Conservation (phyloP, 2,329 filamentous ascomycete genomes). For the Exophiala alcalophila region DNA sequence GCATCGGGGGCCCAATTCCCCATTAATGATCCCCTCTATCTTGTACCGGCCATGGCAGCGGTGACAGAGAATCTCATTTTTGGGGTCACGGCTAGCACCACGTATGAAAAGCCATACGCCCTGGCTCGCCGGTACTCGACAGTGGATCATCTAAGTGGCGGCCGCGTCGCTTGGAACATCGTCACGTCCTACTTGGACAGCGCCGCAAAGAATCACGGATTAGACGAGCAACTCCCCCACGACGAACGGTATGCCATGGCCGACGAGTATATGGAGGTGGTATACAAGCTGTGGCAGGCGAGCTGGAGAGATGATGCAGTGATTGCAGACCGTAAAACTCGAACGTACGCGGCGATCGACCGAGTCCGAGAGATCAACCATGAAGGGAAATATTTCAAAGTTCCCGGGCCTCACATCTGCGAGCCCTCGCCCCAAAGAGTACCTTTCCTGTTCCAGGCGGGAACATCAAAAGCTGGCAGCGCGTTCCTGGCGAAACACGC, state of each 20-base stretch:
- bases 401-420: conserved; percentile 48
- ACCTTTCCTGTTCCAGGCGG: conserved; percentile 58
- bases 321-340: conserved; percentile 55
- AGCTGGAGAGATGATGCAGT: conserved; percentile 51
- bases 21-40: conserved; percentile 59
- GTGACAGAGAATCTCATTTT: conserved; percentile 53
- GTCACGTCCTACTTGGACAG: conserved; percentile 50
- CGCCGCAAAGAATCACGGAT: conserved; percentile 48
- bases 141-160: conserved; percentile 64
- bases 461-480: conserved; percentile 56
- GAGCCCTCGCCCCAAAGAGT: conserved; percentile 58
- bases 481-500: conserved; percentile 58
- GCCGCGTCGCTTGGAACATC: conserved; percentile 55
- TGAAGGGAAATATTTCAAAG: conserved; percentile 50
- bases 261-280: conserved; percentile 48
- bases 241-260: conserved; percentile 50
- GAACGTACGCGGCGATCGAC: conserved; percentile 58
- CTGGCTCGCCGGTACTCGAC: conserved; percentile 64
- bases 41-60: conserved; percentile 47
- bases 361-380: conserved; percentile 66
- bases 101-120: conserved; percentile 67
- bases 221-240: conserved; percentile 47
- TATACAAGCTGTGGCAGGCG: conserved; percentile 52
- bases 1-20: conserved; percentile 44
- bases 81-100: conserved; percentile 65